Percentiles rank a stretch among this genome's conserved stretches.
These are phyloP conservation scores for Aspergillus cavernicola DNA, from an alignment of 495 filamentous ascomycete genomes.

Conservation along the genomic window DNA sequence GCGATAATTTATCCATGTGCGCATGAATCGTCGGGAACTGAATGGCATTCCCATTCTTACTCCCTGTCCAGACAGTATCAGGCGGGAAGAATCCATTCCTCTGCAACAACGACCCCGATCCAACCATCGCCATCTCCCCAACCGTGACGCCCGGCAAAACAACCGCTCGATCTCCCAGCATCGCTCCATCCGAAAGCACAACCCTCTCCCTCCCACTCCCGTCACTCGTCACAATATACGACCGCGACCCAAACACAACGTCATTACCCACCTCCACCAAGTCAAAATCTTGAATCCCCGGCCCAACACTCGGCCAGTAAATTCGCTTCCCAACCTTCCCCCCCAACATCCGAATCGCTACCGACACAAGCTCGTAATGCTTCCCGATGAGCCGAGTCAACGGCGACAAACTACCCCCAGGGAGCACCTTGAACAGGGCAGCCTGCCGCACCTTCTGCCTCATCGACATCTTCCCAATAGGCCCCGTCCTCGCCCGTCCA, in stretches of 20 bases:
- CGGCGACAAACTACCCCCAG: background rate
- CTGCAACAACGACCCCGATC: conserved; percentile 40
- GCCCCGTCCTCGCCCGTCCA: background rate
- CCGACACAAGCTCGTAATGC: conserved; percentile 38
- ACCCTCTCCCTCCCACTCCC: conserved; percentile 36
- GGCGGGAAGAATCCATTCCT: conserved; percentile 32
- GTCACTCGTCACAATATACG: conserved; percentile 42
- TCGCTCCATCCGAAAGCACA: conserved; percentile 35
- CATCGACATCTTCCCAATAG: background rate
- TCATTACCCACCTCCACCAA: conserved; percentile 45
- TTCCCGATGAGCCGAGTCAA: conserved; percentile 13
- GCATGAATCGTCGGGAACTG: conserved; percentile 25
- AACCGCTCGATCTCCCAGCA: conserved; percentile 43
- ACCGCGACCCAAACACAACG: conserved; percentile 46
- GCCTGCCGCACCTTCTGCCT: conserved; percentile 1
- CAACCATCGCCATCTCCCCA: conserved; percentile 36
- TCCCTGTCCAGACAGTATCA: conserved; percentile 42
- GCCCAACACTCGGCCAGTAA: conserved; percentile 49
- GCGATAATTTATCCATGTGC: background rate
- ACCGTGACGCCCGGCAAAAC: conserved; percentile 37
- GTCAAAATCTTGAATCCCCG: conserved; percentile 40
- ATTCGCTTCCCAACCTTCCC: conserved; percentile 41
- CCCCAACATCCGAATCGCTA: conserved; percentile 16
- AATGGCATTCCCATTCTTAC: conserved; percentile 37
- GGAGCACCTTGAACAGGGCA: background rate